Conservation (phyloP, 169 alveolate genomes). For the Cryptosporidium sp. region DNA sequence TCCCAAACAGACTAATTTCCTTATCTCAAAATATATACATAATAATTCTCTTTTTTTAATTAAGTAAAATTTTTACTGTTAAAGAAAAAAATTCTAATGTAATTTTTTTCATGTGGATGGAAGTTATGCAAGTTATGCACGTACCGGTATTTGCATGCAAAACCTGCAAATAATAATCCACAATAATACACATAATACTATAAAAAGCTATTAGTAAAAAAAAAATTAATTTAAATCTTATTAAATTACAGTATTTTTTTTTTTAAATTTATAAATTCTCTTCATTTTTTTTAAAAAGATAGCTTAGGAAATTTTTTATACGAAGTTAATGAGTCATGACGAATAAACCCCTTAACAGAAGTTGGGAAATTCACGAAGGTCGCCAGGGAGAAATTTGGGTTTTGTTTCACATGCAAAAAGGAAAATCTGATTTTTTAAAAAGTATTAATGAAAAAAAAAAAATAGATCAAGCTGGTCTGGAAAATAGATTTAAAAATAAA, state of each 20-base stretch:
- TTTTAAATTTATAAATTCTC: too few relatives aligned
- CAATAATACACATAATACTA: background rate
- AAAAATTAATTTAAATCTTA: too few relatives aligned
- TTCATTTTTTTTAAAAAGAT: too few relatives aligned
- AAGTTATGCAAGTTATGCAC: constrained; percentile 2
- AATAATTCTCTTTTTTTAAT: background rate
- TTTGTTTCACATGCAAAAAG: background rate
- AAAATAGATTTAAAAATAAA: too few relatives aligned
- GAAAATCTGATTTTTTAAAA: background rate
- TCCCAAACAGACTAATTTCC: background rate
- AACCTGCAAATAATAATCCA: background rate
- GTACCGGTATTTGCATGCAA: constrained; percentile 34
- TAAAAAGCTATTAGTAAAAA: too few relatives aligned
- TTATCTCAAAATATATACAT: background rate
- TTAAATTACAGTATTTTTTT: too few relatives aligned
- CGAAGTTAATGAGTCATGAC: too few relatives aligned
- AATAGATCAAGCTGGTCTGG: background rate
- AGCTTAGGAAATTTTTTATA: too few relatives aligned
- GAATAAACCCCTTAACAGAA: too few relatives aligned
- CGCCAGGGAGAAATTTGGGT: background rate
- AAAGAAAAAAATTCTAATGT: background rate
- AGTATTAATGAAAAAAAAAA: background rate
- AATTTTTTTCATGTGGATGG: background rate
- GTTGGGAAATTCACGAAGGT: background rate
- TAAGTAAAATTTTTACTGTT: background rate